Evolutionary conservation across 306 rosid species (phyloP).

Genomic region (Castanopsis chinensis): DNA sequence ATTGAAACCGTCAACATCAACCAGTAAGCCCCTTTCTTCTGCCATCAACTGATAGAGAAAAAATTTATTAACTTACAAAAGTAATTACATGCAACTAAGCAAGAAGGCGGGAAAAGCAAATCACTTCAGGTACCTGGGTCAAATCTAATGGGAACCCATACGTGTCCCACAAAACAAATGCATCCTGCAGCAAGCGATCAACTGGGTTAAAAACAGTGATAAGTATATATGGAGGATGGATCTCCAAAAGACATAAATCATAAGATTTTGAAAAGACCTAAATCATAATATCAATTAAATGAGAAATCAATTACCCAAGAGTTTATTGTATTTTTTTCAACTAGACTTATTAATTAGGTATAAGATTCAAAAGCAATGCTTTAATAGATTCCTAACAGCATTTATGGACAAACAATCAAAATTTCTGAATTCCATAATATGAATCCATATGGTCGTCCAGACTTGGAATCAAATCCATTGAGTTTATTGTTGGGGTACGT

Average conservation of each 20-base stretch:
- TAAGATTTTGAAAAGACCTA: neutral
- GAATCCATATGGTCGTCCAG: neutral
- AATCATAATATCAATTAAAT: conserved; percentile 1
- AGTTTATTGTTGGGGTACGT: neutral
- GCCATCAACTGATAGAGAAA: conserved; percentile 79
- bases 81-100: conserved; percentile 1
- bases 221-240: neutral
- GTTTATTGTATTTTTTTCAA: neutral
- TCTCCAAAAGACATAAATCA: neutral
- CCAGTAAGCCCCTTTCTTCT: conserved; percentile 79
- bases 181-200: conserved; percentile 63
- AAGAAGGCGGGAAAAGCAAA: neutral
- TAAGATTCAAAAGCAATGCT: neutral
- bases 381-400: neutral
- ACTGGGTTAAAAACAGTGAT: conserved; percentile 28
- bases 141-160: conserved; percentile 94
- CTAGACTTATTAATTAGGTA: neutral
- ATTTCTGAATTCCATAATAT: neutral
- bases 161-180: conserved; percentile 95
- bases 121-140: conserved; percentile 70
- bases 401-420: neutral
- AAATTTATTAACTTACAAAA: conserved; percentile 15
- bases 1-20: conserved; percentile 76
- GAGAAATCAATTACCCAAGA: neutral
- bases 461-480: neutral